Evolutionary conservation across 2,329 filamentous ascomycete genomes (phyloP).

Genomic region (Aspergillus sp.): DNA sequence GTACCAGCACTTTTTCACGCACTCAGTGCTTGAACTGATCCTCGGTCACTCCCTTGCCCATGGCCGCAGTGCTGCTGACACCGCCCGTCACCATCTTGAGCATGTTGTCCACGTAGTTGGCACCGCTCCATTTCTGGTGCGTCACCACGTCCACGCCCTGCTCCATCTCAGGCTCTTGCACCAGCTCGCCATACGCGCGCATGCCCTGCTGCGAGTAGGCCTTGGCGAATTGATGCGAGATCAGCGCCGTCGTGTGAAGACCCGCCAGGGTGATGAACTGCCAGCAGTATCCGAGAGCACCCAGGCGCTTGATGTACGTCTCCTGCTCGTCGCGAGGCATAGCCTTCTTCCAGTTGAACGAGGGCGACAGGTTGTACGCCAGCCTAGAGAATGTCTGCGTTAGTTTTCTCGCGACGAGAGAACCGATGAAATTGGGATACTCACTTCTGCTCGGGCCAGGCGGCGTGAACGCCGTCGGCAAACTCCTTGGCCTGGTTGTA

Average conservation of each 20-base stretch:
- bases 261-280: slow-evolving; percentile 99
- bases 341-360: slow-evolving; percentile 99
- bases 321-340: slow-evolving; percentile 91
- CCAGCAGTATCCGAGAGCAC: slow-evolving; percentile 92
- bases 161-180: slow-evolving; percentile 97
- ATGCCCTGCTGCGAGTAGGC: slow-evolving; percentile 82
- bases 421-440: slow-evolving; percentile 31
- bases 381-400: slow-evolving; percentile 57
- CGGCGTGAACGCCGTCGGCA: slow-evolving; percentile 86
- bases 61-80: slow-evolving; percentile 86
- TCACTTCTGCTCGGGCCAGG: slow-evolving; percentile 95
- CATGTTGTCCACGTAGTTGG: slow-evolving; percentile 90
- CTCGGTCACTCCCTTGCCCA: slow-evolving; percentile 97
- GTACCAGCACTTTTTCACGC: neutral
- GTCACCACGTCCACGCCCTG: slow-evolving; percentile 89
- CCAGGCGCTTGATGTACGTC: slow-evolving; percentile 93
- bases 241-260: slow-evolving; percentile 91
- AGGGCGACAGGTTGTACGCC: slow-evolving; percentile 96
- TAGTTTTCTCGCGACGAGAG: slow-evolving; percentile 11
- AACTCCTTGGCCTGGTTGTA: slow-evolving; percentile 90
- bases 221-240: slow-evolving; percentile 82
- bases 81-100: slow-evolving; percentile 97
- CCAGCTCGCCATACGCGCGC: slow-evolving; percentile 94
- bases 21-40: slow-evolving; percentile 75
- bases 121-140: slow-evolving; percentile 98